Base-by-base conservation (phyloP, 768 basidiomycete species). In the Strobilomyces dryophilus region DNA sequence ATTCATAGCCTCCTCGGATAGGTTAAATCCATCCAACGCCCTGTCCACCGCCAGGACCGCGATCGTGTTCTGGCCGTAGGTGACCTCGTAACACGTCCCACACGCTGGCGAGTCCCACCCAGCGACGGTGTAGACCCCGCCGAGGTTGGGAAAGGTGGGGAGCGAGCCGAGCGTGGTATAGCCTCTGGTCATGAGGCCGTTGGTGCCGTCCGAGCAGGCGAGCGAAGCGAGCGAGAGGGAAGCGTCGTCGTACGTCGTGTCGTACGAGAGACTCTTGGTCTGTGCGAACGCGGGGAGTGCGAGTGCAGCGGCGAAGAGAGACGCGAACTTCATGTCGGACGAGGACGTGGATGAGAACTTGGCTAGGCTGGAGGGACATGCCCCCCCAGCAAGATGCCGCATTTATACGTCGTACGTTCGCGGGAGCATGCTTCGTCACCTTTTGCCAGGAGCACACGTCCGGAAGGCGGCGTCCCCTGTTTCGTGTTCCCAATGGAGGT, bases 1-100 rank as follows among this genome's bases (percentile, higher is more conserved):
- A 54, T 84, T 76, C 80, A 84, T 79, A n/a, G 82, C 81, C 20
- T 61, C 66, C 56, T 75, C 59, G 1, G 80, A 75, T 27, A 84
- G 64, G 52, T 79, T 80, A 58, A 80, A 82, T 8, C 73, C 76
- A 0, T 56, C 55, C 3, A 5, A 26, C 10, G 60, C 56, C 17
- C 45, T 44, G 37, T 72, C 73, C 10, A 73, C 61, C 6, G 70
- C 72, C 49, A 68, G 51, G 5, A 65, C 45, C 14, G 18, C 2
- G 37, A 74, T 37, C 2, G 57, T 62, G 5, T 4, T 58, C 29
- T n/a, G 43, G 4, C 42, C 48, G 36, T 67, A 71, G 5, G 66
- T 72, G 49, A 71, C 37, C 1, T 60, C 4, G 47, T 67, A 71
- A 36, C 70, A 73, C n/a, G 65, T 65, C 7, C 76, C 72, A 21